Evolutionary conservation across 495 filamentous ascomycete genomes (phyloP), one percentile per base, ranked within the genome.

Genomic region (Tetracladium setigerum): DNA sequence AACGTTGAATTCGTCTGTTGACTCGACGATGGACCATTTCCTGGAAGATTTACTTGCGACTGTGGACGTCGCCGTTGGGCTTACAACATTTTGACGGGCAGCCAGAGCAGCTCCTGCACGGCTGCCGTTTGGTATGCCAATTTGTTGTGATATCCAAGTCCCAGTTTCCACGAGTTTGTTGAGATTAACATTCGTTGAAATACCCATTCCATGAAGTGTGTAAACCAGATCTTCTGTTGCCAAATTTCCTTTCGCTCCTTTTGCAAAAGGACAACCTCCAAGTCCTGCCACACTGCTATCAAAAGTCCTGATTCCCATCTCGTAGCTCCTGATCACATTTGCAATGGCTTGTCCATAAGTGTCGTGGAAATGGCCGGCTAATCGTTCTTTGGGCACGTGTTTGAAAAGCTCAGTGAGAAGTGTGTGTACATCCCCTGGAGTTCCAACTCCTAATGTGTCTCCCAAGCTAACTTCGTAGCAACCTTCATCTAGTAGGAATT

Each of bases 351-450:
- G 65, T 5, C 69, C 67, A 38, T 71, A 68, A 0, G 68, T 73
- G 46, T 73, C 69, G 31, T 73, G 70, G 46, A 72, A 73, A 46
- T 73, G 70, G 10, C 67, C 68, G 0, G 70, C 70, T 1, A 73
- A 52, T 14, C 41, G 52, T 0, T 41, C 24, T 0, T 58, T 36
- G 0, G 70, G 59, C 3, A 72, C 52, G 27, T 60, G 43, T 8
- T 41, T 40, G 6, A 49, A 41, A 4, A 72, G 49, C 41, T 62
- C 64, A 0, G 33, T 40, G 0, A 73, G 27, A 0, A 73, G 52
- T 13, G 17, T 49, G 15, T 53, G 52, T 7, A 67, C 63, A 12
- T 59, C 54, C 0, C 40, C 24, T 1, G 68, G 67, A 0, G 62
- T 61, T 0, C 70, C 70, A 0, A 65, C 56, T 4, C 70, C 70